These are phyloP conservation scores for Trapa incisa DNA, from an alignment of 345 rosid species.

Conservation along the genomic window DNA sequence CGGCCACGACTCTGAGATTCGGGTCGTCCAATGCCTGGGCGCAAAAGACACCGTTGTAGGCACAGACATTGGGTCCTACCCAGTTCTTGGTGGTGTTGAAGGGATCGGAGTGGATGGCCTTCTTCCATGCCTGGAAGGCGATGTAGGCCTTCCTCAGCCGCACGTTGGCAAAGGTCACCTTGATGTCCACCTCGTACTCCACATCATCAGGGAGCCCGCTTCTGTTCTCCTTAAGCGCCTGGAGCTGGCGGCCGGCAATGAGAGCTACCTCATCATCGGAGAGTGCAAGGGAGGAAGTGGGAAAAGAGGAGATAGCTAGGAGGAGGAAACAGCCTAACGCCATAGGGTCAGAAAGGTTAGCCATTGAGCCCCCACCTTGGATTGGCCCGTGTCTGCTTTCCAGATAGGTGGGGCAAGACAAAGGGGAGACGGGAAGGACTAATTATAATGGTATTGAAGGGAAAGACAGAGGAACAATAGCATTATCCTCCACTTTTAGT, in stretches of 20 bases:
- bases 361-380: constrained; percentile 45
- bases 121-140: constrained; percentile 68
- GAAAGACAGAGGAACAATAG: neutral
- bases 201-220: constrained; percentile 19
- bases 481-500: neutral
- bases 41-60: constrained; percentile 61
- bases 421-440: neutral
- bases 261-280: constrained; percentile 40
- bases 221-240: constrained; percentile 24
- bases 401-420: constrained; percentile 7
- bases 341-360: constrained; percentile 20
- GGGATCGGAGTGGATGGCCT: constrained; percentile 67
- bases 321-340: constrained; percentile 48
- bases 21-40: constrained; percentile 54
- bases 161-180: constrained; percentile 29
- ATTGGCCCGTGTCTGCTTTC: constrained; percentile 65
- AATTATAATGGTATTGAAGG: constrained; percentile 13
- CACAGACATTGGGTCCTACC: constrained; percentile 57
- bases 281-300: constrained; percentile 25
- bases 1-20: constrained; percentile 37
- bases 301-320: constrained; percentile 10
- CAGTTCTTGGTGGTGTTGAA: constrained; percentile 53
- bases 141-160: constrained; percentile 56
- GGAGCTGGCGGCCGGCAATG: constrained; percentile 58
- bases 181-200: constrained; percentile 25